Evolutionary conservation across 805 yeast genomes (phyloP).

Genomic region (Lipomyces chichibuensis): DNA sequence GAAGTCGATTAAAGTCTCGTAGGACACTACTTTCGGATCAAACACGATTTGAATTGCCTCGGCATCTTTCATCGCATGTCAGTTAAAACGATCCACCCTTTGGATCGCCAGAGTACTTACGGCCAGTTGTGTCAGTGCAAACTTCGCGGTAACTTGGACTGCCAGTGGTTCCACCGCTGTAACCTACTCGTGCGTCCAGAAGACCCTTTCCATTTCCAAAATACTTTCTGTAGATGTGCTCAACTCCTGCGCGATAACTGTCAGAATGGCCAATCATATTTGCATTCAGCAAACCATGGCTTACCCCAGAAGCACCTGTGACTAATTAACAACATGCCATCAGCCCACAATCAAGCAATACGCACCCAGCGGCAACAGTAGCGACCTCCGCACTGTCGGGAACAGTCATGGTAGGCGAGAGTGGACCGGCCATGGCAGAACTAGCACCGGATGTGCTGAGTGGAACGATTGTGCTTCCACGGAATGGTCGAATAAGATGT

Average conservation of each 20-base stretch:
- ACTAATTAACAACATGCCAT: neutral
- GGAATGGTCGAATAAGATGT: conserved; percentile 5
- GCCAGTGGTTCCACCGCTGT: conserved; percentile 70
- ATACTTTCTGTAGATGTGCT: conserved; percentile 75
- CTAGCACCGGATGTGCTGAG: conserved; percentile 19
- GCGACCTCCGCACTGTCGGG: conserved; percentile 56
- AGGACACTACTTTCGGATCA: conserved; percentile 66
- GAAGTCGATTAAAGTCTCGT: conserved; percentile 70
- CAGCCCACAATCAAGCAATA: neutral
- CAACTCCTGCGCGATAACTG: conserved; percentile 50
- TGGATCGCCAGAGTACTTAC: conserved; percentile 15
- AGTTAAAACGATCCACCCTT: neutral
- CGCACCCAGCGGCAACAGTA: conserved; percentile 54
- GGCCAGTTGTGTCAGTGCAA: conserved; percentile 73
- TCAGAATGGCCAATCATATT: neutral
- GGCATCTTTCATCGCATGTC: conserved; percentile 49
- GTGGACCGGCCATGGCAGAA: conserved; percentile 12
- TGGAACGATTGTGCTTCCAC: conserved; percentile 6
- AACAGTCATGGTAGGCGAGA: conserved; percentile 41
- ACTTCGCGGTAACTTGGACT: conserved; percentile 71
- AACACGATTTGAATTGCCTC: conserved; percentile 83
- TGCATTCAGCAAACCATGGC: neutral
- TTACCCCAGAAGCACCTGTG: conserved; percentile 52
- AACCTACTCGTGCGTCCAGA: conserved; percentile 82
- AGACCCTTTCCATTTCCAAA: conserved; percentile 63